These are phyloP conservation scores for Mycena indigotica DNA, from an alignment of 768 basidiomycete genomes.

Conservation along the genomic window DNA sequence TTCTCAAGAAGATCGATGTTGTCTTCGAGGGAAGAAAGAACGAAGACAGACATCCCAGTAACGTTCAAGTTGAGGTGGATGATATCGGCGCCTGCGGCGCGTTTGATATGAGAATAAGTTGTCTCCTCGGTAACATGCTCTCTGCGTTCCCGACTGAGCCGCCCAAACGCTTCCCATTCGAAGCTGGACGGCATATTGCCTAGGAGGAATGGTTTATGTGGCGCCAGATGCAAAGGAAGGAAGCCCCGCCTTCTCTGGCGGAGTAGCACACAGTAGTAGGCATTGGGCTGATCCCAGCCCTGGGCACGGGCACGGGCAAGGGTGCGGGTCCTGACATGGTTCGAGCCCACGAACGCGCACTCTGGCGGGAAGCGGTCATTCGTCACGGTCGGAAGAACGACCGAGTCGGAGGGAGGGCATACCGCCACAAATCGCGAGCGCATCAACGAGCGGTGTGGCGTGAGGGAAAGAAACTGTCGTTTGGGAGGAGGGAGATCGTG, in stretches of 20 bases:
- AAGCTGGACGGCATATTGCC: slow-evolving; percentile 43
- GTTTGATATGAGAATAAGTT: neutral
- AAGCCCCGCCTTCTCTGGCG: neutral
- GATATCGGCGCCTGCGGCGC: slow-evolving; percentile 27
- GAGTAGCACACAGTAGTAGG: too few relatives aligned
- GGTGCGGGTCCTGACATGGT: too few relatives aligned
- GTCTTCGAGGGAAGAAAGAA: slow-evolving; percentile 37
- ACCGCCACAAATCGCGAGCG: too few relatives aligned
- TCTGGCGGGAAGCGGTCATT: too few relatives aligned
- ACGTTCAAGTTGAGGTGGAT: slow-evolving; percentile 27
- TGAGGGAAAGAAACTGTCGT: too few relatives aligned
- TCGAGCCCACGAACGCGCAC: too few relatives aligned
- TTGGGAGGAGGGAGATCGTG: too few relatives aligned
- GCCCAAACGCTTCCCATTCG: slow-evolving; percentile 39
- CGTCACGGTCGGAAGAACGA: too few relatives aligned
- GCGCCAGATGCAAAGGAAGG: slow-evolving; percentile 41
- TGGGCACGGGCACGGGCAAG: too few relatives aligned
- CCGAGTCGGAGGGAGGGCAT: too few relatives aligned
- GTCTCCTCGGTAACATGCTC: slow-evolving; percentile 8
- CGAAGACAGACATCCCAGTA: slow-evolving; percentile 25
- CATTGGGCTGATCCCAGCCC: too few relatives aligned
- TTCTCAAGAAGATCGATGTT: slow-evolving; percentile 43
- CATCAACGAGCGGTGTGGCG: too few relatives aligned
- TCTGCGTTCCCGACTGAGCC: slow-evolving; percentile 43
- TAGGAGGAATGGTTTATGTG: slow-evolving; percentile 39